Evolutionary conservation across 2,329 filamentous ascomycete species (phyloP).

Genomic region (Alternaria burnsii): DNA sequence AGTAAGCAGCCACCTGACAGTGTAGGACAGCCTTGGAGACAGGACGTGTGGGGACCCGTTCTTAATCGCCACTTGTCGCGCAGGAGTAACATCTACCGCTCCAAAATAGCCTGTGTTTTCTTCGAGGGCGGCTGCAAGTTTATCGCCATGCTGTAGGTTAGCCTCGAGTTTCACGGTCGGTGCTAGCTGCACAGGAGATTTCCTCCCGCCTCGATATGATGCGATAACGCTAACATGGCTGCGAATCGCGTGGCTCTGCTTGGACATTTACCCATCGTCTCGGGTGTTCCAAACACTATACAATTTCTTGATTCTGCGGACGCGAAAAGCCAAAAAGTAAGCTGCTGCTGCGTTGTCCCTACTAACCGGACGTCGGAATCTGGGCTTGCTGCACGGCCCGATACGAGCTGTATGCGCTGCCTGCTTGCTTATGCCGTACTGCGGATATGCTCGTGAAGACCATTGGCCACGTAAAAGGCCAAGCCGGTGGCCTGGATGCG

Average conservation of each 20-base stretch:
- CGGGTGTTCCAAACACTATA: neutral
- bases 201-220: slow-evolving; percentile 1
- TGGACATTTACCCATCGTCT: neutral
- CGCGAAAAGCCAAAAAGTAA: neutral
- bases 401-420: slow-evolving; percentile 6
- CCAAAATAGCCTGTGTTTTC: neutral
- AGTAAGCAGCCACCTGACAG: neutral
- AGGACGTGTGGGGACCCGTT: neutral
- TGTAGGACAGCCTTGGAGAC: neutral
- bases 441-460: neutral
- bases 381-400: neutral
- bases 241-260: neutral
- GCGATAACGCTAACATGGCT: slow-evolving; percentile 1
- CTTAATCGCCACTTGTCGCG: neutral
- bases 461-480: neutral
- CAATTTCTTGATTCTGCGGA: neutral
- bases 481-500: neutral
- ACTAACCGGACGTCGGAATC: neutral
- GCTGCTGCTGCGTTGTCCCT: neutral
- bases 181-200: neutral
- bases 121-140: neutral
- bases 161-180: neutral
- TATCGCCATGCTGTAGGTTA: slow-evolving; percentile 1
- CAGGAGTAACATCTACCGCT: neutral
- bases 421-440: slow-evolving; percentile 4